These are phyloP conservation scores for Plasmodium gonderi DNA, from an alignment of 169 alveolate species.

Conservation along the genomic window DNA sequence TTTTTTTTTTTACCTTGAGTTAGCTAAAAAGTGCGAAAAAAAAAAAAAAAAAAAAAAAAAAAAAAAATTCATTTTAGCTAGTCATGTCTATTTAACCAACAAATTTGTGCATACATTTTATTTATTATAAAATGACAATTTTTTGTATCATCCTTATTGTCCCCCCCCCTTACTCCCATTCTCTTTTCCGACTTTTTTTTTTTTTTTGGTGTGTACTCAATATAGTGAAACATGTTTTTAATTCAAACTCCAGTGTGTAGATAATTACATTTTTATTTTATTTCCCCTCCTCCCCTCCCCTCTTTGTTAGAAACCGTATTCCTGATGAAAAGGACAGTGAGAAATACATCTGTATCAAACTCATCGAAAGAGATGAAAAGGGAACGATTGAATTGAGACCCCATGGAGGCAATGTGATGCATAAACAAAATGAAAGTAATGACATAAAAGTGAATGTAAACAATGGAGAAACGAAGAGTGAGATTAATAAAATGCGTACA, in stretches of 20 bases:
- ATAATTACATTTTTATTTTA: not conserved
- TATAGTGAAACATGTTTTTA: too few species aligned
- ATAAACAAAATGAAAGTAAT: constrained; percentile 13
- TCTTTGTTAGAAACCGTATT: constrained; percentile 4
- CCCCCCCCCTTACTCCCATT: not conserved
- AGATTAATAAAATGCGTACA: not conserved
- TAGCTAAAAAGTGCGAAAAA: not conserved
- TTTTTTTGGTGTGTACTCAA: too few species aligned
- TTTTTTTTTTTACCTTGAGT: not conserved
- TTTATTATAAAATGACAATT: too few species aligned
- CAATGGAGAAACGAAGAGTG: not conserved
- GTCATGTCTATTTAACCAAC: too few species aligned
- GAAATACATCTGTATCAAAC: constrained; percentile 48
- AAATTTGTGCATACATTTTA: too few species aligned
- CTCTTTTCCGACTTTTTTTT: too few species aligned
- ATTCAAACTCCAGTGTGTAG: not conserved
- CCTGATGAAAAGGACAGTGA: constrained; percentile 25
- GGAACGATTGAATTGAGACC: not conserved
- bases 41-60: not conserved
- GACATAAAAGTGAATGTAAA: not conserved
- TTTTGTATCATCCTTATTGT: not conserved
- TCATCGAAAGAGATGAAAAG: constrained; percentile 10
- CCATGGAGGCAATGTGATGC: not conserved
- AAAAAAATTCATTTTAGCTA: not conserved
- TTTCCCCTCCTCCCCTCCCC: not conserved